A percentile compares a stretch with the other conserved stretches of the same genome.
Conservation (phyloP, 2,329 filamentous ascomycete species). For the Claviceps sorghi region DNA sequence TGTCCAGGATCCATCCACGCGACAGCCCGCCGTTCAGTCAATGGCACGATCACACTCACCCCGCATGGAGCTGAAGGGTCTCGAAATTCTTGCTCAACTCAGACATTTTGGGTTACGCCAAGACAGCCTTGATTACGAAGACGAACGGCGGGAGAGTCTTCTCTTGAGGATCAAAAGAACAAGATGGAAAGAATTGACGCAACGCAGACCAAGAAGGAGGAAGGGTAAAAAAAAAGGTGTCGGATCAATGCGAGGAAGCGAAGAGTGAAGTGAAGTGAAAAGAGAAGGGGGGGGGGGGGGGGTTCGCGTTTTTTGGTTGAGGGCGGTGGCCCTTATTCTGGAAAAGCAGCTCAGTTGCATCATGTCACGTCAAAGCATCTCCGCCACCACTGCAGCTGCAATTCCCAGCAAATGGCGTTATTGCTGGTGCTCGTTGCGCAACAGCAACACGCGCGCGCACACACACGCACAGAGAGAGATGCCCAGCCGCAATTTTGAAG, state of each 20-base stretch:
- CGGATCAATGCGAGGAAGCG: neutral
- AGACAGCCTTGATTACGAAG: neutral
- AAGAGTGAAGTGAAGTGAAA: neutral
- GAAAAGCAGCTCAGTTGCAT: neutral
- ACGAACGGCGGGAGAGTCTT: neutral
- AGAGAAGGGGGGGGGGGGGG: too few species aligned
- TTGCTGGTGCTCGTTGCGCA: neutral
- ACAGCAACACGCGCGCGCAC: too few species aligned
- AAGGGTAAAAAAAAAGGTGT: neutral
- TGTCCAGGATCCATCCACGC: neutral
- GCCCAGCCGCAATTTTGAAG: too few species aligned
- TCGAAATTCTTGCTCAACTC: constrained; percentile 54
- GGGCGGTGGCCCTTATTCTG: neutral
- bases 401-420: constrained; percentile 5
- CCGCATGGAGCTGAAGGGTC: constrained; percentile 74
- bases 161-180: neutral
- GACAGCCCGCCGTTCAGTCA: neutral
- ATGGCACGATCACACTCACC: constrained; percentile 33
- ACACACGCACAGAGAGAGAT: too few species aligned
- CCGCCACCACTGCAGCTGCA: neutral
- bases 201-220: too few species aligned
- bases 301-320: too few species aligned
- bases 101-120: constrained; percentile 9
- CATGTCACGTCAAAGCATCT: neutral
- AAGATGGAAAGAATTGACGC: neutral